phyloP scores from a whole-genome alignment of 2,329 filamentous ascomycete species.

The Fusarium denticulatum region DNA sequence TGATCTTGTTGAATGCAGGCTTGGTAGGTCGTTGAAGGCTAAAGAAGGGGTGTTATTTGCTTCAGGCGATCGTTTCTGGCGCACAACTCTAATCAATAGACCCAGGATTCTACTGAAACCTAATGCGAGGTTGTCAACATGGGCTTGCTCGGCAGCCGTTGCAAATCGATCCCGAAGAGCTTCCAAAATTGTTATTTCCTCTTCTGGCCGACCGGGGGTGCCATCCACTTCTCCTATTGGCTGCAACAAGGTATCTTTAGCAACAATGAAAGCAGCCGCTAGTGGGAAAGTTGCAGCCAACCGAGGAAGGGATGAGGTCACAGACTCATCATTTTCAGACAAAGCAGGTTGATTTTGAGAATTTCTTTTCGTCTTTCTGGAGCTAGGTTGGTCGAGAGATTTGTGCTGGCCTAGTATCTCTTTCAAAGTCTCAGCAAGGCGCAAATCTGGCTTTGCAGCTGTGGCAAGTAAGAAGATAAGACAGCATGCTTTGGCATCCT shows the following conservation, averaged over 20 bases:
- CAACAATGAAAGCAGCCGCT: slow-evolving; percentile 36
- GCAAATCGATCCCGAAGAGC: slow-evolving; percentile 36
- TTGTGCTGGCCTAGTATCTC: slow-evolving; percentile 20
- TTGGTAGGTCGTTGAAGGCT: slow-evolving; percentile 40
- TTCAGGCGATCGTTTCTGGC: slow-evolving; percentile 29
- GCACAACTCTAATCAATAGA: slow-evolving; percentile 28
- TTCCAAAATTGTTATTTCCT: slow-evolving; percentile 41
- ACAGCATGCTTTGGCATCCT: slow-evolving; percentile 40
- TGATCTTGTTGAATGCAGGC: slow-evolving; percentile 35
- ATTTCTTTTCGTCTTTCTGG: background rate
- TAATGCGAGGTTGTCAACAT: slow-evolving; percentile 30
- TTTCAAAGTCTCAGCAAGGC: slow-evolving; percentile 22
- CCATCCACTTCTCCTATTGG: slow-evolving; percentile 27
- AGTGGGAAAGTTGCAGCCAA: slow-evolving; percentile 37
- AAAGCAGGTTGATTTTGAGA: background rate
- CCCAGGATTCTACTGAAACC: slow-evolving; percentile 35
- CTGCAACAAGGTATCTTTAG: slow-evolving; percentile 21
- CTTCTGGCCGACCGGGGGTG: slow-evolving; percentile 25
- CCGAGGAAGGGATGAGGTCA: slow-evolving; percentile 22
- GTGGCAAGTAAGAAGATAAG: slow-evolving; percentile 38
- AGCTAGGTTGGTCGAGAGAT: background rate
- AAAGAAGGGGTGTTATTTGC: slow-evolving; percentile 28
- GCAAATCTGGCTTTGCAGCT: slow-evolving; percentile 18
- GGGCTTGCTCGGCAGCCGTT: slow-evolving; percentile 26
- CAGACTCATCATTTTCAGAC: slow-evolving; percentile 15